Percentiles rank a stretch among this genome's conserved stretches.
Evolutionary conservation across 352 stramenopile species (phyloP).

Genomic region (Pythium diclinum): DNA sequence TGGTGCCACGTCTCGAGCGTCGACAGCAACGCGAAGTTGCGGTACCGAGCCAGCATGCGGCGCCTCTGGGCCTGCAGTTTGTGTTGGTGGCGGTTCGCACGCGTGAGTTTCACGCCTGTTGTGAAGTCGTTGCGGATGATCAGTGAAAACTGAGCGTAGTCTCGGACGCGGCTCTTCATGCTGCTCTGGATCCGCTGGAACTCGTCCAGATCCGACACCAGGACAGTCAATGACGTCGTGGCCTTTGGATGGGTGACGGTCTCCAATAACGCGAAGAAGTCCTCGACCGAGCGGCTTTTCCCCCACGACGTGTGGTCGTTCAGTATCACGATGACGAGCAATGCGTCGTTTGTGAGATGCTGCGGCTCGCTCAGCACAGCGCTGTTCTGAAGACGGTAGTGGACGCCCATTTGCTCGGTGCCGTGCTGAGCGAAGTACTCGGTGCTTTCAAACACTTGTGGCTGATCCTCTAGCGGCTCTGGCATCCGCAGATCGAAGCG

Average conservation of each 20-base stretch:
- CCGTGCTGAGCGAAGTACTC: too few species aligned
- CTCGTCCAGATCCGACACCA: conserved; percentile 32
- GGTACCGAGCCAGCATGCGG: conserved; percentile 42
- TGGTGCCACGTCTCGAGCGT: conserved; percentile 39
- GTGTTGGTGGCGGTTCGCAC: conserved; percentile 31
- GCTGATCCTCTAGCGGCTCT: too few species aligned
- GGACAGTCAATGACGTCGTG: conserved; percentile 36
- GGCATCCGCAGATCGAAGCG: too few species aligned
- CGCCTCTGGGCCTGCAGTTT: conserved; percentile 29
- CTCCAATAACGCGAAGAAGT: conserved; percentile 33
- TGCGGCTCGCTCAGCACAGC: not conserved
- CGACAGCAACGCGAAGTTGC: conserved; percentile 39
- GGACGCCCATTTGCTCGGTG: too few species aligned
- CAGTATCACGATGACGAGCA: conserved; percentile 32
- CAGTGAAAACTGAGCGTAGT: conserved; percentile 27
- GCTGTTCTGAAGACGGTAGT: not conserved
- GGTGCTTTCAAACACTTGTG: too few species aligned
- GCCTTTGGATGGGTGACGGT: conserved; percentile 27
- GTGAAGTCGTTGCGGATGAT: conserved; percentile 38
- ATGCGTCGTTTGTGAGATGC: conserved; percentile 15
- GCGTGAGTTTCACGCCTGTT: conserved; percentile 16
- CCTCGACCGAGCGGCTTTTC: conserved; percentile 19
- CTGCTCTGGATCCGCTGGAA: conserved; percentile 25
- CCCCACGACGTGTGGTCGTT: conserved; percentile 34
- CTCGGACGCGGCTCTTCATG: conserved; percentile 18